phyloP scores from a whole-genome alignment of 2,329 filamentous ascomycete genomes.

The Monilinia aucupariae region DNA sequence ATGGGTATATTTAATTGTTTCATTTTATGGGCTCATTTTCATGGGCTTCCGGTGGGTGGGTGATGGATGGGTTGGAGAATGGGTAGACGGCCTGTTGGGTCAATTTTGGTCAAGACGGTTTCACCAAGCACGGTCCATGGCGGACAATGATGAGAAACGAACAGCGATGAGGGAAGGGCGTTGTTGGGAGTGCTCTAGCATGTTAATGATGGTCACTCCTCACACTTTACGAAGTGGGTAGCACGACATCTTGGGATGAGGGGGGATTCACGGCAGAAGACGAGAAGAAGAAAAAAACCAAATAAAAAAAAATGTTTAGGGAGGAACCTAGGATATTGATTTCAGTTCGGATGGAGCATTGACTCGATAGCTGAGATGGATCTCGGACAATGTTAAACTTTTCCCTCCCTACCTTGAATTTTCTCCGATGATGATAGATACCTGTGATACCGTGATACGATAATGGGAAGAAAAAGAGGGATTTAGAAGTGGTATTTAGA shows the following conservation, averaged over 20 bases:
- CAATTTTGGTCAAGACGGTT: slow-evolving; percentile 22
- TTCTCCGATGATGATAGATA: slow-evolving; percentile 3
- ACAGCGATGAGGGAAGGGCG: slow-evolving; percentile 14
- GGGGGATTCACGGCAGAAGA: neutral
- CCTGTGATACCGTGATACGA: slow-evolving; percentile 8
- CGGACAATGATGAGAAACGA: slow-evolving; percentile 18
- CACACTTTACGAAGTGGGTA: slow-evolving; percentile 27
- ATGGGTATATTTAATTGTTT: slow-evolving; percentile 30
- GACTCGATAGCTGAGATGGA: slow-evolving; percentile 27
- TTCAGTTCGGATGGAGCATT: slow-evolving; percentile 26
- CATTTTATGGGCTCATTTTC: slow-evolving; percentile 20
- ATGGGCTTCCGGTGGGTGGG: slow-evolving; percentile 22
- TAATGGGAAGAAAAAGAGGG: neutral
- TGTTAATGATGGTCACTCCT: slow-evolving; percentile 30
- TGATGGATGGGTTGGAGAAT: slow-evolving; percentile 17
- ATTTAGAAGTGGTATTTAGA: too few species aligned
- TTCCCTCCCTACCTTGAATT: slow-evolving; percentile 19
- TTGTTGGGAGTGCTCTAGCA: slow-evolving; percentile 20
- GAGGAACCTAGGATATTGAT: slow-evolving; percentile 20
- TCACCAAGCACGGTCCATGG: neutral
- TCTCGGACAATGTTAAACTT: slow-evolving; percentile 23
- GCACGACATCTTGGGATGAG: slow-evolving; percentile 28
- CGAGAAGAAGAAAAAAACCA: slow-evolving; percentile 20
- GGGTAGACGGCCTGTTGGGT: slow-evolving; percentile 16
- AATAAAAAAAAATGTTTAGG: slow-evolving; percentile 26